A percentile compares a stretch with the other conserved stretches of the same genome.
Conservation (phyloP, 2,329 filamentous ascomycete genomes). For the Pleomassaria siparia region DNA sequence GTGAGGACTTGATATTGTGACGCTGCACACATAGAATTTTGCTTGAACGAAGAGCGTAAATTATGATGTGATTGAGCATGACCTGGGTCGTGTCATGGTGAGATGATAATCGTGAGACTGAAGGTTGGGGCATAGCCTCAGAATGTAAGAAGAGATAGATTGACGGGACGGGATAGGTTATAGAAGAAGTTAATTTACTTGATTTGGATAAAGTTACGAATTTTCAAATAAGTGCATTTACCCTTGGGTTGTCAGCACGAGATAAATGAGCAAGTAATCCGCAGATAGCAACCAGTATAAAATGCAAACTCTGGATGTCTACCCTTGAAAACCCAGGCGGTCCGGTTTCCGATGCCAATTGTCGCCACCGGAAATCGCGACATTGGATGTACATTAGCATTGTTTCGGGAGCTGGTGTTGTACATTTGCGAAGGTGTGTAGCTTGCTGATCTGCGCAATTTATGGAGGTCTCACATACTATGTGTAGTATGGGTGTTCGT, state of each 20-base stretch:
- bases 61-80: slow-evolving; percentile 13
- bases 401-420: background rate
- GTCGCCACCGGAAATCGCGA: background rate
- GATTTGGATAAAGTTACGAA: no score
- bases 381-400: slow-evolving; percentile 1
- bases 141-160: slow-evolving; percentile 10
- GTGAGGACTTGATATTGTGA: slow-evolving; percentile 4
- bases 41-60: slow-evolving; percentile 11
- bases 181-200: no score
- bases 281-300: slow-evolving; percentile 10
- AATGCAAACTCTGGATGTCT: slow-evolving; percentile 6
- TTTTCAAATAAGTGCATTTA: no score
- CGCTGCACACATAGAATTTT: slow-evolving; percentile 6
- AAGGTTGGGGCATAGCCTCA: slow-evolving; percentile 14
- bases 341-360: slow-evolving; percentile 15
- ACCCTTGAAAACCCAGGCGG: slow-evolving; percentile 10
- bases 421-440: background rate
- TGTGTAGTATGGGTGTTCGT: no score
- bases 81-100: slow-evolving; percentile 6
- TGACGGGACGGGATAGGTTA: slow-evolving; percentile 16
- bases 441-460: background rate
- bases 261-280: slow-evolving; percentile 14
- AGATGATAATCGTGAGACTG: slow-evolving; percentile 14
- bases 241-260: slow-evolving; percentile 20
- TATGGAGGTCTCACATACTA: background rate